Conservation (phyloP, 371 early-diverging fungal genomes). For the Mucor irregularis region DNA sequence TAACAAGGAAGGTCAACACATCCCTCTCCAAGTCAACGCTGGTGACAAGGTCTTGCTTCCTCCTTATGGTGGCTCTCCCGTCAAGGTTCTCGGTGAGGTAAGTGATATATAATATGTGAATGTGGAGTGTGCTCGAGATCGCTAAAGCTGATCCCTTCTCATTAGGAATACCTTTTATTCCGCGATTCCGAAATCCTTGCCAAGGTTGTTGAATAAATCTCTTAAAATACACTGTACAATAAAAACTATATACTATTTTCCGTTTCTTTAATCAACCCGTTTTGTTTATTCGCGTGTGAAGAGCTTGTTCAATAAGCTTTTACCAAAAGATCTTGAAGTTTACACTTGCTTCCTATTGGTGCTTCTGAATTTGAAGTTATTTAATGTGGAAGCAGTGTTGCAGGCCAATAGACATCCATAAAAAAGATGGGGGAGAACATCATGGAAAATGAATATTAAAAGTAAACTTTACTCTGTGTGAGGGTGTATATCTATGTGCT, state of each 20-base stretch:
- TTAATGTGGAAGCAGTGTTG: no score
- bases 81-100: conserved; percentile 89
- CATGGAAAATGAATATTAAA: no score
- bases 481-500: no score
- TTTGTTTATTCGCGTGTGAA: no score
- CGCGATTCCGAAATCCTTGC: conserved; percentile 94
- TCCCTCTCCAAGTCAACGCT: conserved; percentile 78
- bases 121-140: background rate
- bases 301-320: no score
- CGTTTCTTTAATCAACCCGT: background rate
- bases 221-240: no score
- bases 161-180: conserved; percentile 74
- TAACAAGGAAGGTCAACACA: conserved; percentile 83
- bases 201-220: conserved; percentile 64
- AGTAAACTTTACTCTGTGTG: no score
- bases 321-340: no score
- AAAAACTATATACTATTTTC: background rate
- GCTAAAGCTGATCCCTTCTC: background rate
- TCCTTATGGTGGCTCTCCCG: conserved; percentile 88
- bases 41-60: conserved; percentile 97
- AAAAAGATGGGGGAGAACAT: no score
- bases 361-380: no score
- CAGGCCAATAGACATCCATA: no score
- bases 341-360: no score
- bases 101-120: conserved; percentile 11